Base-by-base conservation (phyloP, 108 stramenopile genomes). In the Cyclotella baltica region DNA sequence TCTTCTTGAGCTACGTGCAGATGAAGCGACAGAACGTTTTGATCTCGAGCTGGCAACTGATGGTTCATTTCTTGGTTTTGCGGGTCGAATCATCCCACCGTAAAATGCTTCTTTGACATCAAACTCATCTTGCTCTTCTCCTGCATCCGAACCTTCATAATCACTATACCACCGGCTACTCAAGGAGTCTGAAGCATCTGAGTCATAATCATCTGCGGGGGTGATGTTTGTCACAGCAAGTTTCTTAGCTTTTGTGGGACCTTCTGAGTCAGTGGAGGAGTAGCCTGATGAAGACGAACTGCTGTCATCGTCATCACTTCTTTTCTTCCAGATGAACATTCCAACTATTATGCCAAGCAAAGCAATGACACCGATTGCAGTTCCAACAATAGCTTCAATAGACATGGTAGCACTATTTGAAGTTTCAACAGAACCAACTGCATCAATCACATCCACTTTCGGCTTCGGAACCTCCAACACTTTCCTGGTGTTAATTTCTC, bases 161-260 rank as follows among this genome's bases (percentile, higher is more conserved):
- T 74, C 73, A 37, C 62, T 63, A 37, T 64, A 74, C 73, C 73
- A 74, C 19, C 73, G 62, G 25, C 73, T 73, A 28, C 56, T 62
- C 29, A 62, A 35, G 13, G 46, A 48, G 62, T 72, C 72, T 13
- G 35, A 35, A 35, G 61, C 72, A 37, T 72, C 58, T 18, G 38
- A 71, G 27, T 47, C 15, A 20, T 62, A 35, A 8, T 53, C 51
- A 3, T 36, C 50, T 33, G 31, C 30, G 0, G 2, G 8, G 2
- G 13, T 34, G 35, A 19, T 29, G 20, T n/a, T 1, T 9, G 31
- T 10, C 31, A 2, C n/a, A 16, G 11, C 33, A 34, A 62, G 38
- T 33, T 43, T 25, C 23, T 23, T 46, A 25, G 16, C 1, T 61
- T 34, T 13, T 30, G 11, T 13, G 0, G 33, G 5, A 61, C 33